phyloP scores from a whole-genome alignment of 164 flowering plant genomes.

The Echeveria elegans region DNA sequence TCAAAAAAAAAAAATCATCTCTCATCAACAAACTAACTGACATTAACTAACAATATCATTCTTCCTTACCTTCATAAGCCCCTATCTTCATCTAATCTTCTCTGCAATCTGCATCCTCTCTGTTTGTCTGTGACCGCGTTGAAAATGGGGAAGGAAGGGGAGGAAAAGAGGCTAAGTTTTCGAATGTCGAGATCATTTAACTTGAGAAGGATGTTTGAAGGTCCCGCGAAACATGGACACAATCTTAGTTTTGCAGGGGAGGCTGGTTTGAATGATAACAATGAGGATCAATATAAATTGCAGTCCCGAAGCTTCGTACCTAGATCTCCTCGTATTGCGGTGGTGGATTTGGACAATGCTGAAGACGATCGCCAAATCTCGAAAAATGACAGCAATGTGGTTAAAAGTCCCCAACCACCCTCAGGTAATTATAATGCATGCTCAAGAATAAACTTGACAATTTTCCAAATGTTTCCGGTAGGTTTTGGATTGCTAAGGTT shows the following conservation, averaged over 20 bases:
- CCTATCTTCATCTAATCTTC: neutral
- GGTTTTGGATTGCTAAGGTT: neutral
- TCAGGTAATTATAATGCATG: conserved; percentile 18
- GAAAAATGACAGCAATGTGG: neutral
- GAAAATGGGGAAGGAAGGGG: neutral
- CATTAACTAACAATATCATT: neutral
- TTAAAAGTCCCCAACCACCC: conserved; percentile 12
- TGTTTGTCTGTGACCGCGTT: neutral
- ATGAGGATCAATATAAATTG: conserved; percentile 16
- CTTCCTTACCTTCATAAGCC: neutral
- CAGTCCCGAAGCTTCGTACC: conserved; percentile 17
- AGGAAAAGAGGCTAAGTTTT: conserved; percentile 16
- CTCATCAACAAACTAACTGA: neutral
- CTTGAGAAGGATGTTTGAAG: conserved; percentile 27
- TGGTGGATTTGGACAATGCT: conserved; percentile 15
- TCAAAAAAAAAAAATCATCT: no score
- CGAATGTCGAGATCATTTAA: conserved; percentile 26
- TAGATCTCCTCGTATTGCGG: neutral
- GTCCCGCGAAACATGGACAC: conserved; percentile 20
- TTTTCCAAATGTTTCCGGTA: no score
- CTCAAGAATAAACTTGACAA: neutral
- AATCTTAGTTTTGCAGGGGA: conserved; percentile 21
- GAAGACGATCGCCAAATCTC: neutral
- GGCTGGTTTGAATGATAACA: conserved; percentile 9
- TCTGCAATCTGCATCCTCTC: neutral